phyloP scores from a whole-genome alignment of 1,284 basidiomycete genomes.

The Vanrija humicola region DNA sequence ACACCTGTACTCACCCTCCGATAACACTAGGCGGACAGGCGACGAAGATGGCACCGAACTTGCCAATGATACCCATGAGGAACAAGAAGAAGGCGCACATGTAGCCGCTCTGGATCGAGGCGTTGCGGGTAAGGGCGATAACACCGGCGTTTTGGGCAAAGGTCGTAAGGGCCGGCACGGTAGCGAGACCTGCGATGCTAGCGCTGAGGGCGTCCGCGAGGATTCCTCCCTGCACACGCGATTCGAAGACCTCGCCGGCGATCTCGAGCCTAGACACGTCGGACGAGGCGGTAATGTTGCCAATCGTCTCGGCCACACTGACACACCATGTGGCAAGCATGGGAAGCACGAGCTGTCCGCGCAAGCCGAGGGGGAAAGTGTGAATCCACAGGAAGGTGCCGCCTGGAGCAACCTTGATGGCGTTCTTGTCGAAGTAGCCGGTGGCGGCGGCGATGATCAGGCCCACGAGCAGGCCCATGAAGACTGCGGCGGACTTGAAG shows the following conservation, averaged over 20 bases:
- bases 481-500: conserved; percentile 34
- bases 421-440: conserved; percentile 26
- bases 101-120: conserved; percentile 29
- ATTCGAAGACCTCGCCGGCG: conserved; percentile 24
- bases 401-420: conserved; percentile 23
- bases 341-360: conserved; percentile 31
- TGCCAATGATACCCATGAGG: conserved; percentile 34
- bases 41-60: conserved; percentile 34
- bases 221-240: conserved; percentile 33
- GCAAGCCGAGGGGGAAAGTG: conserved; percentile 24
- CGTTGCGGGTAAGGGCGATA: conserved; percentile 37
- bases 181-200: conserved; percentile 29
- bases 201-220: conserved; percentile 31
- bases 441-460: conserved; percentile 32
- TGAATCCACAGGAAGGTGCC: conserved; percentile 33
- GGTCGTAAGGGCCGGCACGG: conserved; percentile 34
- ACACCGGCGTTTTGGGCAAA: conserved; percentile 38
- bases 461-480: conserved; percentile 32
- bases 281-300: conserved; percentile 28
- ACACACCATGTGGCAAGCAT: conserved; percentile 33
- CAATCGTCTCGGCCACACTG: conserved; percentile 34
- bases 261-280: conserved; percentile 28
- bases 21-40: conserved; percentile 25
- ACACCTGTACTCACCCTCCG: conserved; percentile 6
- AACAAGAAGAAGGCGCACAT: conserved; percentile 32